phyloP scores from a whole-genome alignment of 805 yeast genomes.

The Komagataella phaffii region DNA sequence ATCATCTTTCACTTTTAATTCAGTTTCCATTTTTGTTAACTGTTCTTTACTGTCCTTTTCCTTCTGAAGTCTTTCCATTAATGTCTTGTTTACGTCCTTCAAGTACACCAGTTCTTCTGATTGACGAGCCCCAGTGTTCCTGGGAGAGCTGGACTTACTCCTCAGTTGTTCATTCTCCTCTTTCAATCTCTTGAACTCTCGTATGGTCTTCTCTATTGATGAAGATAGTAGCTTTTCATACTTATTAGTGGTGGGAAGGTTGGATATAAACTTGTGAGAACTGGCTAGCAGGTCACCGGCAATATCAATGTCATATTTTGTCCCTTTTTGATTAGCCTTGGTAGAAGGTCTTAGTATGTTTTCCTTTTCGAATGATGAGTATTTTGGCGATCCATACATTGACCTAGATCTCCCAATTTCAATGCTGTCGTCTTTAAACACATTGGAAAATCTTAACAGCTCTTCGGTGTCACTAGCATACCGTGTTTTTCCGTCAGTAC shows the following conservation, averaged over 20 bases:
- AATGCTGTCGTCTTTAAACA: constrained; percentile 7
- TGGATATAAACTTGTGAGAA: constrained; percentile 1
- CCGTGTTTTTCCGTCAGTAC: neutral
- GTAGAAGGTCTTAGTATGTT: constrained; percentile 12
- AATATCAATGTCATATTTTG: neutral
- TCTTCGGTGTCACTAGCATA: constrained; percentile 1
- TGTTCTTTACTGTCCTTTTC: neutral
- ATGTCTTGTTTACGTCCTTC: constrained; percentile 3
- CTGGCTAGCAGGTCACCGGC: constrained; percentile 1
- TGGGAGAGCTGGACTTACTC: neutral
- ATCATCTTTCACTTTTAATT: neutral
- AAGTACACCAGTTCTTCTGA: constrained; percentile 1
- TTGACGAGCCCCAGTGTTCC: neutral
- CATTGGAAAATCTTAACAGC: constrained; percentile 1
- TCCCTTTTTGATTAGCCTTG: constrained; percentile 3
- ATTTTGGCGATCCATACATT: neutral
- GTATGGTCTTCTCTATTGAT: constrained; percentile 1
- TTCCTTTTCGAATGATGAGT: constrained; percentile 5
- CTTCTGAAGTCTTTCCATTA: constrained; percentile 4
- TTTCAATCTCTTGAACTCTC: constrained; percentile 2
- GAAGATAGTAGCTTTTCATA: constrained; percentile 1
- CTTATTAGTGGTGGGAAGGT: neutral
- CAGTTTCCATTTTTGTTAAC: neutral
- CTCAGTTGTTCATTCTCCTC: constrained; percentile 2
- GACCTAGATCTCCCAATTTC: constrained; percentile 14